Conservation (phyloP, 164 flowering plant species). For the Piper longum region DNA sequence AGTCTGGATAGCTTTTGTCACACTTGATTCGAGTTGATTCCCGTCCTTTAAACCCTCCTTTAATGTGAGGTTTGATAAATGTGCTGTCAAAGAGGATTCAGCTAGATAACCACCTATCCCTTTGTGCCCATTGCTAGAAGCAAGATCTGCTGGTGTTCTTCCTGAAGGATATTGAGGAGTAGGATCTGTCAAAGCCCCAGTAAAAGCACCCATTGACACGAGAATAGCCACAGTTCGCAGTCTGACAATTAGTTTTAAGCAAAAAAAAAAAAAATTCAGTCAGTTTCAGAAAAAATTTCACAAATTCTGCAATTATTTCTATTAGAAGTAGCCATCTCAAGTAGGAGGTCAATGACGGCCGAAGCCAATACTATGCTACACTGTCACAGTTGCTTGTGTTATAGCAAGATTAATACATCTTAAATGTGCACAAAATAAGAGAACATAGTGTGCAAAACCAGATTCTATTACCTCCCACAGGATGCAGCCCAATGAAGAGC, state of each 20-base stretch:
- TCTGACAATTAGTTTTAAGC: conserved; percentile 25
- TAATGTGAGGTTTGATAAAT: conserved; percentile 43
- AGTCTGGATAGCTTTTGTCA: conserved; percentile 35
- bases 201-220: conserved; percentile 55
- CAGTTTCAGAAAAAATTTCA: background rate
- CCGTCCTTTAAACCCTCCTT: conserved; percentile 29
- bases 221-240: conserved; percentile 70
- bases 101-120: conserved; percentile 95
- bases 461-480: conserved; percentile 58
- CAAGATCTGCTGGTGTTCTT: conserved; percentile 76
- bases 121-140: conserved; percentile 75
- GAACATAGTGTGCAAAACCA: background rate
- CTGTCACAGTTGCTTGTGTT: no score
- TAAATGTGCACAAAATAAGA: background rate
- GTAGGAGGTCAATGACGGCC: background rate
- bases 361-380: no score
- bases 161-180: conserved; percentile 56
- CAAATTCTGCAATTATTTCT: background rate
- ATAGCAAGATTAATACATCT: no score
- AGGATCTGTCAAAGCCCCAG: conserved; percentile 94
- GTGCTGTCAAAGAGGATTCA: conserved; percentile 50
- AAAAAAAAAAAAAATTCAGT: background rate
- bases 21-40: conserved; percentile 21
- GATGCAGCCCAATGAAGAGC: conserved; percentile 98
- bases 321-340: background rate